Evolutionary conservation across 495 filamentous ascomycete species (phyloP).

Genomic region (Talaromyces proteolyticus): DNA sequence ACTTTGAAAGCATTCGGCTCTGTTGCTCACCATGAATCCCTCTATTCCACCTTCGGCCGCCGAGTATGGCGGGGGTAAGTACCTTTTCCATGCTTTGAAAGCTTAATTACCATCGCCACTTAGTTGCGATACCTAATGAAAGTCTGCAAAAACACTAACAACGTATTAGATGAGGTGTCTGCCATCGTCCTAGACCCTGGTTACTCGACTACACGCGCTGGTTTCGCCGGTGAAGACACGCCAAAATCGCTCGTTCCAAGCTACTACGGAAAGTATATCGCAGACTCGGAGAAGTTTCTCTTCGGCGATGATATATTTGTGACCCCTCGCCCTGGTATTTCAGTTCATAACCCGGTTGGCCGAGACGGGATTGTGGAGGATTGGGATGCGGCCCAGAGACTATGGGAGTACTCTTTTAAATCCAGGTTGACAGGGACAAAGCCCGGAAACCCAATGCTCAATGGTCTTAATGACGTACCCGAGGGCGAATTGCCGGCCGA

Average conservation of each 20-base stretch:
- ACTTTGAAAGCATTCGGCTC: background rate
- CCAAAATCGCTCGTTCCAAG: conserved; percentile 90
- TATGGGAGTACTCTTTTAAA: conserved; percentile 87
- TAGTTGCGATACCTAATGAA: no score
- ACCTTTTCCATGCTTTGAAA: conserved; percentile 12
- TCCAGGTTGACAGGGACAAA: conserved; percentile 66
- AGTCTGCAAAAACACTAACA: no score
- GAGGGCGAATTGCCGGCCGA: conserved; percentile 56
- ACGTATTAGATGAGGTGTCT: conserved; percentile 77
- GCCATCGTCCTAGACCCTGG: conserved; percentile 95
- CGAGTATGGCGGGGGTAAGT: conserved; percentile 78
- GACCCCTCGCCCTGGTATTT: conserved; percentile 65
- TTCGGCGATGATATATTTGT: conserved; percentile 87
- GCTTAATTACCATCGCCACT: no score
- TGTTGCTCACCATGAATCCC: conserved; percentile 30
- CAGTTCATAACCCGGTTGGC: conserved; percentile 84
- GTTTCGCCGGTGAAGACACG: conserved; percentile 95
- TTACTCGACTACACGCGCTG: conserved; percentile 83
- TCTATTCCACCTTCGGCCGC: conserved; percentile 55
- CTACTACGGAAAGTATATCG: conserved; percentile 65
- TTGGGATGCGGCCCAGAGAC: conserved; percentile 83
- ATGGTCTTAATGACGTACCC: conserved; percentile 65
- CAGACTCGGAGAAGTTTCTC: conserved; percentile 52
- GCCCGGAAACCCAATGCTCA: conserved; percentile 57
- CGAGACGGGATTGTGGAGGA: conserved; percentile 90